These are phyloP conservation scores for Soucietia sequanensis DNA, from an alignment of 805 yeast species.

Conservation along the genomic window DNA sequence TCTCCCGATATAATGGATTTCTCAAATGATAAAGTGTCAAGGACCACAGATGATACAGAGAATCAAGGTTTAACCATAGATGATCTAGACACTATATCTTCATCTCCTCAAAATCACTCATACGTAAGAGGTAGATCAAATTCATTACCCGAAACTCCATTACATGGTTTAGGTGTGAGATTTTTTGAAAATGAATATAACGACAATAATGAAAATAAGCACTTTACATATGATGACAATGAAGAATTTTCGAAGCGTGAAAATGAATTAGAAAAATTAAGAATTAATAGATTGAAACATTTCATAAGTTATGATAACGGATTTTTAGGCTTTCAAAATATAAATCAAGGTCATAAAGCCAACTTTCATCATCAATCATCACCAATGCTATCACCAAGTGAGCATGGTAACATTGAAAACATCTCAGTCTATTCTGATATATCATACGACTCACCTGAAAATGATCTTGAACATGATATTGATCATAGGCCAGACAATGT, in stretches of 20 bases:
- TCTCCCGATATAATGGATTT: not conserved
- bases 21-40: not conserved
- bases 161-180: constrained; percentile 1
- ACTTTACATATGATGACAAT: constrained; percentile 1
- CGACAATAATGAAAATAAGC: no score
- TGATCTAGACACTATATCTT: constrained; percentile 8
- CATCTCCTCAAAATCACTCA: constrained; percentile 9
- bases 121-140: constrained; percentile 15
- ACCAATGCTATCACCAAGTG: constrained; percentile 2
- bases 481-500: no score
- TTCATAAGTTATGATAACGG: constrained; percentile 17
- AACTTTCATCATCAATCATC: not conserved
- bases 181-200: not conserved
- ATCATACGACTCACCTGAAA: constrained; percentile 19
- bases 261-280: constrained; percentile 13
- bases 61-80: not conserved
- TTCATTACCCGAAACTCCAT: constrained; percentile 17
- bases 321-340: not conserved
- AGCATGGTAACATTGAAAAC: constrained; percentile 14
- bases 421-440: constrained; percentile 21
- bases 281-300: constrained; percentile 19
- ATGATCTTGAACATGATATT: constrained; percentile 7
- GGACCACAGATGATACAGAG: not conserved
- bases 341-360: not conserved
- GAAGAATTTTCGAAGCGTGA: constrained; percentile 2